These are phyloP conservation scores for Fusarium xylarioides DNA, from an alignment of 2,329 filamentous ascomycete genomes.

Conservation along the genomic window DNA sequence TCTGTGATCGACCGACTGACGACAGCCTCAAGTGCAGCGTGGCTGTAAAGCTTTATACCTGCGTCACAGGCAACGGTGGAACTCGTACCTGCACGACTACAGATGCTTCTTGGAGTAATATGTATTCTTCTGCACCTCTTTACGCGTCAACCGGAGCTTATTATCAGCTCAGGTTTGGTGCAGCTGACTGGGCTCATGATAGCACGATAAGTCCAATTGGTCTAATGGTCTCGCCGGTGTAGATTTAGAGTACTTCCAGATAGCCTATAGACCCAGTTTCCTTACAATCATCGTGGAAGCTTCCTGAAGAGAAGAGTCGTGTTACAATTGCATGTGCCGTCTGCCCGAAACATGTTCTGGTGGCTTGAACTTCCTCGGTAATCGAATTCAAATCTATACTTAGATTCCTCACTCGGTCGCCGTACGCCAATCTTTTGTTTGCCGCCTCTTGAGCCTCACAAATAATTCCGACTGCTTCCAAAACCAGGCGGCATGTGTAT, in stretches of 20 bases:
- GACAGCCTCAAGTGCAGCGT: neutral
- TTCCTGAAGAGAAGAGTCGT: neutral
- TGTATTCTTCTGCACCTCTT: neutral
- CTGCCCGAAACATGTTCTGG: too few relatives aligned
- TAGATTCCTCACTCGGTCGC: neutral
- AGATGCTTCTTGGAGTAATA: neutral
- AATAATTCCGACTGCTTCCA: neutral
- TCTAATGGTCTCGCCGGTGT: neutral
- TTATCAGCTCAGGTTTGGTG: neutral
- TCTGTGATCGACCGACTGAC: neutral
- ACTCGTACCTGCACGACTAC: neutral
- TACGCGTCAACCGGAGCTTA: neutral
- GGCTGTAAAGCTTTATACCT: neutral
- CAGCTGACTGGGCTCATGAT: neutral
- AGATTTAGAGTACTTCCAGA: neutral
- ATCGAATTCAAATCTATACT: too few relatives aligned
- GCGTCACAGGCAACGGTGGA: neutral
- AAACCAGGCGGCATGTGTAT: neutral
- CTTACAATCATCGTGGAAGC: too few relatives aligned
- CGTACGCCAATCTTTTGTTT: fast-evolving
- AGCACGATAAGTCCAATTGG: neutral
- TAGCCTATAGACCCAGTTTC: neutral
- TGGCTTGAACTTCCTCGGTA: too few relatives aligned
- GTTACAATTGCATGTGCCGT: too few relatives aligned
- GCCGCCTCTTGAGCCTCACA: neutral